phyloP scores from a whole-genome alignment of 257 asterid species.

The Gentiana macrophylla region DNA sequence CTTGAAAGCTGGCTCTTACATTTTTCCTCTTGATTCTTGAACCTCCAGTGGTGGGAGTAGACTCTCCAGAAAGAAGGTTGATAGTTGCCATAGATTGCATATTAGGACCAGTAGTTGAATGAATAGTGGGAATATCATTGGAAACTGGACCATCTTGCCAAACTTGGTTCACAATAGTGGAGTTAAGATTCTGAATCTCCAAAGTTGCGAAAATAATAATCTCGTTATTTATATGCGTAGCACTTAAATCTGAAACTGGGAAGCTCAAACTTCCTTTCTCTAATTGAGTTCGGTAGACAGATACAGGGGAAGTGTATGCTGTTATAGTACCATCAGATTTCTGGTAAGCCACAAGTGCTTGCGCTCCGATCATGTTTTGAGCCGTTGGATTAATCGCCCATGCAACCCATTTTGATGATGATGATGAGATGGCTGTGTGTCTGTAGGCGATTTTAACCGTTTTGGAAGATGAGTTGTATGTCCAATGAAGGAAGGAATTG shows the following conservation, averaged over 20 bases:
- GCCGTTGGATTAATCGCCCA: constrained; percentile 50
- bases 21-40: constrained; percentile 23
- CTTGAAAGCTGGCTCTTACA: constrained; percentile 19
- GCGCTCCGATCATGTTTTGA: constrained; percentile 40
- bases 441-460: constrained; percentile 56
- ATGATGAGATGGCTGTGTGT: constrained; percentile 21
- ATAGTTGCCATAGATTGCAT: constrained; percentile 24
- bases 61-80: constrained; percentile 46
- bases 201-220: constrained; percentile 56
- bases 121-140: constrained; percentile 14
- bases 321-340: constrained; percentile 18
- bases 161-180: constrained; percentile 40
- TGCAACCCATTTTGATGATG: constrained; percentile 41
- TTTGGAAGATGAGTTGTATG: constrained; percentile 33
- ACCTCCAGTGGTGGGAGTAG: constrained; percentile 11
- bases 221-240: constrained; percentile 26
- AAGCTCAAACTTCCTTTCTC: constrained; percentile 40
- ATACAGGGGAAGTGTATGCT: constrained; percentile 45
- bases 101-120: too few species aligned
- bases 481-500: constrained; percentile 59
- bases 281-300: neutral
- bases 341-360: constrained; percentile 44
- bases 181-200: constrained; percentile 35
- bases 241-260: constrained; percentile 28
- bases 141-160: constrained; percentile 62